Conservation (phyloP, 176 grass and related monocot species). For the Carex cristatella region DNA sequence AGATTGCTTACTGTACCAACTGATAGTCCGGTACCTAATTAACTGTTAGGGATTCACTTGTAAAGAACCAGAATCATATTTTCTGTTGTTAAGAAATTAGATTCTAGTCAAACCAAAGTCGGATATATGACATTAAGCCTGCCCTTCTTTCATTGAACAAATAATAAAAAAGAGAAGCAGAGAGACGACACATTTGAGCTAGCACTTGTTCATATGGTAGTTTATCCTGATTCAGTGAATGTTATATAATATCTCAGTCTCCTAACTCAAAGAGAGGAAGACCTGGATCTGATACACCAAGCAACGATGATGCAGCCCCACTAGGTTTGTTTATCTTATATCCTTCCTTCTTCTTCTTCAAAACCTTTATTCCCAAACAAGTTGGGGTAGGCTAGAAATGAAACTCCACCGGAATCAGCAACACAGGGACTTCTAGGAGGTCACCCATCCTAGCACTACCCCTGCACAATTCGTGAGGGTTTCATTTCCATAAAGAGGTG, state of each 20-base stretch:
- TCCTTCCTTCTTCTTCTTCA: background rate
- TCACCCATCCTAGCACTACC: no score
- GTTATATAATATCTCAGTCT: conserved; percentile 8
- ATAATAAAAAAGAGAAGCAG: background rate
- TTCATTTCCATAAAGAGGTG: no score
- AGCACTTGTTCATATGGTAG: background rate
- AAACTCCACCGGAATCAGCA: no score
- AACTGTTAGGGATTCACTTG: background rate
- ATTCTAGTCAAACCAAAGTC: background rate
- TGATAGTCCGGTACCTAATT: background rate
- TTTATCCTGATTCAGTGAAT: background rate
- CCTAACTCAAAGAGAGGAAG: conserved; percentile 10
- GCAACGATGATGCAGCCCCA: conserved; percentile 32
- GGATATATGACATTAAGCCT: background rate
- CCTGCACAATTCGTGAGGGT: no score
- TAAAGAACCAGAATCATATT: background rate
- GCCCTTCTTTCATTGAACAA: background rate
- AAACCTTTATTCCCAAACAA: no score
- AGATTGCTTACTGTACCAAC: background rate
- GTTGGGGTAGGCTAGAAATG: no score
- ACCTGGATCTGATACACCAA: conserved; percentile 9
- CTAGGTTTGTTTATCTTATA: conserved; percentile 35
- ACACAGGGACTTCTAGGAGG: no score
- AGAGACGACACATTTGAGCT: background rate
- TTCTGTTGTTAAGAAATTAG: background rate